Base-by-base conservation (phyloP, 1,284 basidiomycete genomes). In the Pseudozyma flocculosa region DNA sequence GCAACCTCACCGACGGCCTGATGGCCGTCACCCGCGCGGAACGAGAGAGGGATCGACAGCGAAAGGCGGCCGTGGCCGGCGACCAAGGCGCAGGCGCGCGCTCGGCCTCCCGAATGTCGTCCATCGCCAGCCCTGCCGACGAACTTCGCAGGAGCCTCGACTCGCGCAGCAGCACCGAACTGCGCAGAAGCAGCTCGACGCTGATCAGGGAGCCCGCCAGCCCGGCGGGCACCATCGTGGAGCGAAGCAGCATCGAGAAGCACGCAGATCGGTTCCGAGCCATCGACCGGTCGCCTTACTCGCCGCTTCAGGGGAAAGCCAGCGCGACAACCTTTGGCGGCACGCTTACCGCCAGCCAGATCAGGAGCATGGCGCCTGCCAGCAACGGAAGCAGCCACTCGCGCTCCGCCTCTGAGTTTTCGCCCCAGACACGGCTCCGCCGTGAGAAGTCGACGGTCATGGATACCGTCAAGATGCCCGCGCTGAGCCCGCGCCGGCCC, bases 1-100 rank as follows among this genome's bases (percentile, higher is more conserved):
- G 74, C 11, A 61, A 45, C 36, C 45, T 76, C 3, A 69, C 64
- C 2, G 73, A 76, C 29, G 61, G 56, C n/a, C 36, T 76, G 5
- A 60, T 76, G 18, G 54, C 55, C 0, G 43, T 76, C 36, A 52
- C 61, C 5, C 46, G 60, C 5, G 39, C 62, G 13, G 41, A 43
- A 22, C 4, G 41, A 10, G 41, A 43, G 26, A 23, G 41, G 22
- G 41, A 43, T 17, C 22, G 41, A 2, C 41, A 43, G 23, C 4
- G 41, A 11, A 43, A 43, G n/a, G 22, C 41, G 23, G 41, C 26
- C 15, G 18, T 40, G 18, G 10, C 3, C 19, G 10, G 10, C 19
- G 39, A 40, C 32, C 32, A 34, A 11, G 39, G 39, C 14, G 24
- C 18, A 7, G 23, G 10, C 23, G 17, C 23, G 26, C 15, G 41